Conservation (phyloP, 2,329 filamentous ascomycete species). For the Fusarium mundagurra region DNA sequence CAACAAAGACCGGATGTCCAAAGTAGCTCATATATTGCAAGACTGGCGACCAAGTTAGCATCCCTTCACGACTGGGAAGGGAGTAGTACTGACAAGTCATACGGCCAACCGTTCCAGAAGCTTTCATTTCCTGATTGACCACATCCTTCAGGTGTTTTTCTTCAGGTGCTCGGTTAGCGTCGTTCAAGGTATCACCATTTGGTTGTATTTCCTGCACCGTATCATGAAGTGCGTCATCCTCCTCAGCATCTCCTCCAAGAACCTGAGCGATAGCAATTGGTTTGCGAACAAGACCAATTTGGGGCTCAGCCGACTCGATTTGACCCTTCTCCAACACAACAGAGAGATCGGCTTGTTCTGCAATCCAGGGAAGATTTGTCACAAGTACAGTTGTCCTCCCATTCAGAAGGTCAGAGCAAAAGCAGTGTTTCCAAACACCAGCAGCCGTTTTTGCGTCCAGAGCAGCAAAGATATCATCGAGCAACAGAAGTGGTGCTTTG, state of each 20-base stretch:
- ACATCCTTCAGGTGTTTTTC: conserved; percentile 54
- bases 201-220: conserved; percentile 44
- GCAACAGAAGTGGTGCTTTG: conserved; percentile 61
- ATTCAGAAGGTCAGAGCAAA: conserved; percentile 64
- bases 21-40: conserved; percentile 63
- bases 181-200: conserved; percentile 44
- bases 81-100: conserved; percentile 52
- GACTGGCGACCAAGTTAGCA: conserved; percentile 46
- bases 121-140: conserved; percentile 59
- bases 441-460: conserved; percentile 68
- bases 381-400: conserved; percentile 66
- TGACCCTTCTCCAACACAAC: conserved; percentile 58
- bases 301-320: conserved; percentile 53
- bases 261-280: conserved; percentile 56
- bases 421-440: conserved; percentile 65
- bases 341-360: conserved; percentile 60
- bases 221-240: conserved; percentile 41
- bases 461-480: conserved; percentile 69
- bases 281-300: conserved; percentile 57
- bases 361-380: conserved; percentile 65
- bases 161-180: conserved; percentile 47
- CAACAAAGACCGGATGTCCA: conserved; percentile 56
- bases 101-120: conserved; percentile 56
- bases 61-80: not conserved
- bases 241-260: conserved; percentile 49